Evolutionary conservation across 2,329 filamentous ascomycete species (phyloP), one percentile per base, ranked within the genome.

Genomic region (Hypoxylon sp.): DNA sequence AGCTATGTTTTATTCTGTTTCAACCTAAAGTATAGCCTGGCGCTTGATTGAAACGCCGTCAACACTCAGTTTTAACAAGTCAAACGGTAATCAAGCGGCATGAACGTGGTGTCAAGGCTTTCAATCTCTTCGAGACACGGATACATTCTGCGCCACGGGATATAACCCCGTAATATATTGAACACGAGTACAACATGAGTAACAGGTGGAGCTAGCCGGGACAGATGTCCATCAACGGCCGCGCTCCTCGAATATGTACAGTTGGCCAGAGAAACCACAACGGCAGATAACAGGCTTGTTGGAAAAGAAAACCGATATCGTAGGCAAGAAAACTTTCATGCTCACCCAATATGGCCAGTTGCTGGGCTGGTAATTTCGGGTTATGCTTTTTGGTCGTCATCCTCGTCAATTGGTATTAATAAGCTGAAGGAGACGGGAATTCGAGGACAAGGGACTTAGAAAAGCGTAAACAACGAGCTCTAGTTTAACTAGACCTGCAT

Each of bases 261-360:
- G 9, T 42, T 46, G 35, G 9, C n/a, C 37, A 60, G 29, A 52
- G 39, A 33, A 35, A 55, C 4, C 13, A 26, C 9, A 46, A 17
- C 10, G 8, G 10, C 9, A 37, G 24, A 62, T 13, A 26, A 42
- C 31, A 22, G 46, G 14, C 33, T 22, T 50, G 19, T 57, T 42
- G 11, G 29, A 19, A 24, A 44, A 48, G 11, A n/a, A 57, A 29
- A 37, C 35, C 26, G 35, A 64, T 58, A 66, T 58, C 54, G 55
- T 67, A 70, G 67, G 56, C 57, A 63, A 52, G 46, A 29, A 66
- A 68, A 72, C 29, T 31, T 47, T 26, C 50, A 62, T 68, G 77
- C 87, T 84, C 86, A 94, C 92, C 90, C 70, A 97, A 82, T 77
- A 97, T 94, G 47, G 89, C 83, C 76, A 97, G 84, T 82, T 97